Evolutionary conservation across 257 asterid species (phyloP).

Genomic region (Fraxinus cuspidata): DNA sequence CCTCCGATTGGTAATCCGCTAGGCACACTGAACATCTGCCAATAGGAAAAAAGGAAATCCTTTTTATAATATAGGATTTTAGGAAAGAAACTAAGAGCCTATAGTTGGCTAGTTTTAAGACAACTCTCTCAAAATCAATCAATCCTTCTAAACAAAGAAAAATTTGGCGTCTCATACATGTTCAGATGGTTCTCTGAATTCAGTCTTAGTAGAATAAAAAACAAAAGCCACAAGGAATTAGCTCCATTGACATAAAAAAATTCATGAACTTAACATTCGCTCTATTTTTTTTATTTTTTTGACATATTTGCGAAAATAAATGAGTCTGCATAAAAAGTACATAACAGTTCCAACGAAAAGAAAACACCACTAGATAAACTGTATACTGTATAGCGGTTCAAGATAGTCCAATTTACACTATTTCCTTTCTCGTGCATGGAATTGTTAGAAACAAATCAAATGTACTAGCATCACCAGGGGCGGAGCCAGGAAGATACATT

Average conservation of each 20-base stretch:
- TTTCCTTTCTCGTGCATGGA: background rate
- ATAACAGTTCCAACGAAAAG: background rate
- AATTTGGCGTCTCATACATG: background rate
- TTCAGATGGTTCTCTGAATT: background rate
- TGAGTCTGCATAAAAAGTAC: background rate
- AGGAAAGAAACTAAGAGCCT: background rate
- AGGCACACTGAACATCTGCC: constrained; percentile 84
- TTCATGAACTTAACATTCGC: background rate
- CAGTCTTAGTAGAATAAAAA: background rate
- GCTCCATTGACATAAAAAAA: background rate
- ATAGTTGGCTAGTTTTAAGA: background rate
- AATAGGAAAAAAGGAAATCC: constrained; percentile 5
- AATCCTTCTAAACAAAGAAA: background rate
- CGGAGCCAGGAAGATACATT: too few relatives aligned
- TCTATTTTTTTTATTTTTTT: too few relatives aligned
- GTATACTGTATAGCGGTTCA: background rate
- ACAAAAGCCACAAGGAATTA: background rate
- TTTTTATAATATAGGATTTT: background rate
- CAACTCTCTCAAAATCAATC: background rate
- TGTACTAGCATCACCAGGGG: background rate
- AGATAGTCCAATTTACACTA: background rate
- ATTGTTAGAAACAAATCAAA: background rate
- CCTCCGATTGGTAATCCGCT: constrained; percentile 72
- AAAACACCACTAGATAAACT: background rate
- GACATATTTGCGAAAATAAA: background rate